A percentile compares a stretch with the other conserved stretches of the same genome.
Evolutionary conservation across 495 filamentous ascomycete genomes (phyloP).

Genomic region (Lindgomyces ingoldianus): DNA sequence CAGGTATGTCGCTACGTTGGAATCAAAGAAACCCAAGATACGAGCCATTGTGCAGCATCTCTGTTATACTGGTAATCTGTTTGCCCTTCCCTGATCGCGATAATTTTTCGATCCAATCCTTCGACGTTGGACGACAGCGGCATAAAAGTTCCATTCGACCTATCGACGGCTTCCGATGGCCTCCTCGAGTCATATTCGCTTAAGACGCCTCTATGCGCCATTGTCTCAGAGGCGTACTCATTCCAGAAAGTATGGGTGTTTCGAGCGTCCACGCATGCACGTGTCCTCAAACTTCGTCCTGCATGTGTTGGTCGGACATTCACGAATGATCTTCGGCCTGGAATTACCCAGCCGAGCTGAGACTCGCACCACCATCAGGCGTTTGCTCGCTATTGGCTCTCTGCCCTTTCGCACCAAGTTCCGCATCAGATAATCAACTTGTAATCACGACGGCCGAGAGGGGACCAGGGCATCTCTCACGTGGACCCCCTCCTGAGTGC

Average conservation of each 20-base stretch:
- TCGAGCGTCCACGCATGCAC: neutral
- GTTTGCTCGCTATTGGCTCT: too few relatives aligned
- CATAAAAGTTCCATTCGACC: too few relatives aligned
- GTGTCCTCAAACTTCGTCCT: neutral
- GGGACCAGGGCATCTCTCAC: neutral
- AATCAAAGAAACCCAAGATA: neutral
- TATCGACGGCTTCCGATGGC: neutral
- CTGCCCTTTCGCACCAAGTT: too few relatives aligned
- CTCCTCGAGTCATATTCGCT: too few relatives aligned
- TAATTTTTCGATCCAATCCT: too few relatives aligned
- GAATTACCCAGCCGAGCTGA: slow-evolving; percentile 9
- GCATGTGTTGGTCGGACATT: neutral
- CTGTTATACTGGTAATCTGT: too few relatives aligned
- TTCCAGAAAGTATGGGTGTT: neutral
- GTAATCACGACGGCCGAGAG: neutral
- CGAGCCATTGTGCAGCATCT: neutral
- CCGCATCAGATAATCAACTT: too few relatives aligned
- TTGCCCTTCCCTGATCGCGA: too few relatives aligned
- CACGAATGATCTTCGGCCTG: neutral
- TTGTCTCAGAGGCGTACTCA: neutral
- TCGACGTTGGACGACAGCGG: too few relatives aligned
- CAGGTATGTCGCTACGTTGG: neutral
- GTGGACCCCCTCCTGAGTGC: too few relatives aligned
- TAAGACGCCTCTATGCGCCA: neutral
- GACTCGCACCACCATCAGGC: neutral